These are phyloP conservation scores for Monosporascus sp. DNA, from an alignment of 2,329 filamentous ascomycete species.

Conservation along the genomic window DNA sequence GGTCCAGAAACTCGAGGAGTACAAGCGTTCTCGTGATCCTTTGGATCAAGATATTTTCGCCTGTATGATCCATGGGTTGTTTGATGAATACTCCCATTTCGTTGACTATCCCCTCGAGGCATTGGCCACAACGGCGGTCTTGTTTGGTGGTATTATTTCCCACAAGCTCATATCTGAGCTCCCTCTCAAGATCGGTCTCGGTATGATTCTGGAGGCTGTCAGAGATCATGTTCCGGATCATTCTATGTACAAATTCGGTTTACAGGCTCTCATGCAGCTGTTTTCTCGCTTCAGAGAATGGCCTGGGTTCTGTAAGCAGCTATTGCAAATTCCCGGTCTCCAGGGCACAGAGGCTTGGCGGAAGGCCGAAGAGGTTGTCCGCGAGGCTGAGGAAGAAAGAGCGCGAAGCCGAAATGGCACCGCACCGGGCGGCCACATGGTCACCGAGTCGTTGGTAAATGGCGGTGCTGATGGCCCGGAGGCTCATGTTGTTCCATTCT, in stretches of 20 bases:
- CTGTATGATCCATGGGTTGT: conserved; percentile 96
- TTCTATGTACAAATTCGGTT: conserved; percentile 96
- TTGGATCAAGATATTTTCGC: conserved; percentile 92
- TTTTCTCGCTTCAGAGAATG: conserved; percentile 81
- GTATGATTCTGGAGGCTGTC: conserved; percentile 96
- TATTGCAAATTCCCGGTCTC: conserved; percentile 76
- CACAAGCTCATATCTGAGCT: conserved; percentile 87
- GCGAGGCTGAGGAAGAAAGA: conserved; percentile 59
- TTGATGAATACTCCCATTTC: conserved; percentile 96
- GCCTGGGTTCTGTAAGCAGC: conserved; percentile 87
- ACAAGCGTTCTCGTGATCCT: conserved; percentile 81
- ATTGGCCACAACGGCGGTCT: conserved; percentile 87
- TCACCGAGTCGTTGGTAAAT: conserved; percentile 57
- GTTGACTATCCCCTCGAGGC: conserved; percentile 94
- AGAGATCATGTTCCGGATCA: conserved; percentile 77
- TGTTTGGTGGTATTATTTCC: conserved; percentile 95
- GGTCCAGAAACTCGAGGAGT: conserved; percentile 75
- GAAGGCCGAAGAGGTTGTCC: conserved; percentile 76
- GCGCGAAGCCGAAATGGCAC: conserved; percentile 52
- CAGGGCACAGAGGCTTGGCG: conserved; percentile 80
- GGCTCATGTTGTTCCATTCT: conserved; percentile 65
- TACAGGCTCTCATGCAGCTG: conserved; percentile 90
- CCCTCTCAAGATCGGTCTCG: conserved; percentile 87
- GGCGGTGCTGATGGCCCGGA: conserved; percentile 67
- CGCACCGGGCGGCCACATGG: conserved; percentile 29